phyloP scores from a whole-genome alignment of 805 yeast species.

The Limtongia smithiae region DNA sequence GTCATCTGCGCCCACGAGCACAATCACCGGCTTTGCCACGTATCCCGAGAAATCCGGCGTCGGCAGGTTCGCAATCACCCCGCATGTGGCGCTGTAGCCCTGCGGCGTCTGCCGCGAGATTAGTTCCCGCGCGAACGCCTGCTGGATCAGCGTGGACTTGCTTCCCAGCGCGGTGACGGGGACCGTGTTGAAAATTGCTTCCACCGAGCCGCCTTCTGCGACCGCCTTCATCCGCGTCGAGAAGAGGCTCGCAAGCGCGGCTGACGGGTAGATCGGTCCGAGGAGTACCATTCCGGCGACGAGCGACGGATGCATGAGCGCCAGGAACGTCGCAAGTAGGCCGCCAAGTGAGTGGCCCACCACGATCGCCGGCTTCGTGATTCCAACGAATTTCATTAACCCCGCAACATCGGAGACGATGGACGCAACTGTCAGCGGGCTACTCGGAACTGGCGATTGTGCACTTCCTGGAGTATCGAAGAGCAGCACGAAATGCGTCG shows the following conservation, averaged over 20 bases:
- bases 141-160: background rate
- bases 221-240: slow-evolving; percentile 1
- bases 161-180: slow-evolving; percentile 4
- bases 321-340: slow-evolving; percentile 1
- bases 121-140: slow-evolving; percentile 8
- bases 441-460: slow-evolving; percentile 3
- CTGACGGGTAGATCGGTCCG: slow-evolving; percentile 8
- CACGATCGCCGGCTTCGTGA: slow-evolving; percentile 2
- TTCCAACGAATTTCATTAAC: background rate
- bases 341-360: slow-evolving; percentile 14
- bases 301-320: background rate
- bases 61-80: slow-evolving; percentile 7
- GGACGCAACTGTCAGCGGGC: background rate
- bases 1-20: slow-evolving; percentile 3
- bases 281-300: slow-evolving; percentile 6
- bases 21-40: background rate
- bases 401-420: background rate
- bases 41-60: slow-evolving; percentile 1
- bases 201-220: slow-evolving; percentile 1
- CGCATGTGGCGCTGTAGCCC: slow-evolving; percentile 4
- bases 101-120: slow-evolving; percentile 7
- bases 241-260: background rate
- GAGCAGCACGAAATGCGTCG: slow-evolving; percentile 1
- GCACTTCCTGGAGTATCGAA: slow-evolving; percentile 12
- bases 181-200: slow-evolving; percentile 4